Evolutionary conservation across 1,284 basidiomycete species (phyloP), one percentile per base, ranked within the genome.

Genomic region (Moesziomyces globuligerus): DNA sequence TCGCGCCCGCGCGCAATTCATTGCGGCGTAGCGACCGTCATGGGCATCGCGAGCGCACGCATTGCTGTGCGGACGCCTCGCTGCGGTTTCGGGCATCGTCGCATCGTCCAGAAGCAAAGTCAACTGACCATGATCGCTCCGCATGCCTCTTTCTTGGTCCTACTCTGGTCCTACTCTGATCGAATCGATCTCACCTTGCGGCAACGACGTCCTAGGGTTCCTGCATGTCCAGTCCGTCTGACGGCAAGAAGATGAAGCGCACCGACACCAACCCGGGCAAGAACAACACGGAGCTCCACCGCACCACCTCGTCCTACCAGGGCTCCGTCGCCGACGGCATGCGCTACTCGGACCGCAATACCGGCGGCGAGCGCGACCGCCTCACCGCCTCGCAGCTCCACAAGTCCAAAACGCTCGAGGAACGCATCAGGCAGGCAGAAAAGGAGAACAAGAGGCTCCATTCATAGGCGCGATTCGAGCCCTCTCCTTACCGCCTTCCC

Each of bases 301-400:
- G 80, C 38, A 81, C 79, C 58, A 81, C 80, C 24, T 81, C 79
- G 15, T 81, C 80, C 26, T 82, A 79, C 75, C 79, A 81, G 50
- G 80, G 80, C 53, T 74, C 74, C 37, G 78, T 81, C 40, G 79
- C 80, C 23, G 80, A 82, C 29, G 70, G 72, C 42, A 81, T 78
- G 70, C 60, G 80, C 25, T 82, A 82, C 78, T 82, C 80, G 23
- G 80, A 82, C 72, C 73, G 79, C 47, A 38, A 45, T 23, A 42
- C 40, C 48, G 25, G 40, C 23, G 56, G 55, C 24, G 75, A 74
- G 50, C 72, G 76, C 28, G 71, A 76, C 43, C 70, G 72, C 32
- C 70, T 81, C 45, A 80, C 79, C 50, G 80, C 80, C 36, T 78
- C 76, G 42, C 75, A 81, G 54, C 69, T 81, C 20, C 76, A 82